Conservation (phyloP, 73 alveolate species). For the Tetrahymena malaccensis region DNA sequence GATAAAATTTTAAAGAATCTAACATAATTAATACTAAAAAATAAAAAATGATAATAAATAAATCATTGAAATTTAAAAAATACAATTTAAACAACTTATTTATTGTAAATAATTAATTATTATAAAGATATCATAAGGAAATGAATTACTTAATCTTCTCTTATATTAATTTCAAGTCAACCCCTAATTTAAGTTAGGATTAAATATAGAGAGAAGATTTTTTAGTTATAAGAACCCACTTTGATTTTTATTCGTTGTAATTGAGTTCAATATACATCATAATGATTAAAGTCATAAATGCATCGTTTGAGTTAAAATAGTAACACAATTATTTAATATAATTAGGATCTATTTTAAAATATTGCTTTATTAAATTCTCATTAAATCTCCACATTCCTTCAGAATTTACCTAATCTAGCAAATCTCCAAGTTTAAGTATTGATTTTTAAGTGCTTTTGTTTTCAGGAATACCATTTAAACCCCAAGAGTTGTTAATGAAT, state of each 20-base stretch:
- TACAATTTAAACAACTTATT: too few relatives aligned
- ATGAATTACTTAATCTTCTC: too few relatives aligned
- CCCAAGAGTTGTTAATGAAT: too few relatives aligned
- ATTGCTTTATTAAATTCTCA: background rate
- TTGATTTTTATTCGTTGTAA: background rate
- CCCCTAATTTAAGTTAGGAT: background rate
- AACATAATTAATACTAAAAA: too few relatives aligned
- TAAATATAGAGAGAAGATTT: background rate
- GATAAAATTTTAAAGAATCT: too few relatives aligned
- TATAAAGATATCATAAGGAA: too few relatives aligned
- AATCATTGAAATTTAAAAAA: too few relatives aligned
- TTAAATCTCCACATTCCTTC: background rate
- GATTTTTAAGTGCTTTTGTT: too few relatives aligned
- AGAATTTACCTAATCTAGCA: background rate
- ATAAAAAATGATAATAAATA: too few relatives aligned
- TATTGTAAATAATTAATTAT: too few relatives aligned
- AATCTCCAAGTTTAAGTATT: background rate
- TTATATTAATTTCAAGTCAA: background rate
- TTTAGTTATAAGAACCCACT: background rate
- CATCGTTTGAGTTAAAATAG: background rate
- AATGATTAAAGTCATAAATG: background rate
- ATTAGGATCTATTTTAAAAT: background rate
- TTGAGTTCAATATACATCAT: background rate
- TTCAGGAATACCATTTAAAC: too few relatives aligned
- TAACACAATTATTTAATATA: background rate